A percentile compares a stretch with the other conserved stretches of the same genome.
Evolutionary conservation across 306 rosid genomes (phyloP).

Genomic region (Ammopiptanthus mongolicus): DNA sequence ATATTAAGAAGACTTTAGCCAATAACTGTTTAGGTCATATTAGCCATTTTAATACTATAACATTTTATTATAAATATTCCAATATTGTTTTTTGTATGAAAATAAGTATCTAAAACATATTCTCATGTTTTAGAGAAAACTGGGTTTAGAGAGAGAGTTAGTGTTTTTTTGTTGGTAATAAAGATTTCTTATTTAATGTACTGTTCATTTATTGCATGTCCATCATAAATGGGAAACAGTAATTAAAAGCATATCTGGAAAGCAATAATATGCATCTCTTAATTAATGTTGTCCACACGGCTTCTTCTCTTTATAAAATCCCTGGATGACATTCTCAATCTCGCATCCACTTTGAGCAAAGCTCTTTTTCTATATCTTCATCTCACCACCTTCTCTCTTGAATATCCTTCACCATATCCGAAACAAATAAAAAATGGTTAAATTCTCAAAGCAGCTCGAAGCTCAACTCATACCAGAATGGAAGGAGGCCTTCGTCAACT

Average conservation of each 20-base stretch:
- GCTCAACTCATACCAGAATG: slow-evolving; percentile 93
- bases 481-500: slow-evolving; percentile 76
- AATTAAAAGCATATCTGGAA: not conserved
- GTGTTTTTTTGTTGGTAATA: too few species aligned
- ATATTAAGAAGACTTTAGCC: too few species aligned
- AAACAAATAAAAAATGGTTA: slow-evolving; percentile 53
- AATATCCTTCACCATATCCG: not conserved
- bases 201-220: not conserved
- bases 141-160: too few species aligned
- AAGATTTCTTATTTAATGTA: too few species aligned
- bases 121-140: too few species aligned
- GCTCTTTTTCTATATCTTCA: not conserved
- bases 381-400: not conserved
- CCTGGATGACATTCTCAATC: slow-evolving; percentile 11
- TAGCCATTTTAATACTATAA: too few species aligned
- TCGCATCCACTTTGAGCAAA: not conserved
- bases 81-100: too few species aligned
- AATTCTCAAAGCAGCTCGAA: slow-evolving; percentile 90
- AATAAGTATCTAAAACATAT: too few species aligned
- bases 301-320: slow-evolving; percentile 29
- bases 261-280: not conserved
- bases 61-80: too few species aligned
- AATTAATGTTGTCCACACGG: slow-evolving; percentile 22
- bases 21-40: too few species aligned
- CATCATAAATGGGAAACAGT: not conserved